phyloP scores from a whole-genome alignment of 2,329 filamentous ascomycete species.

The Colletotrichum sp. region DNA sequence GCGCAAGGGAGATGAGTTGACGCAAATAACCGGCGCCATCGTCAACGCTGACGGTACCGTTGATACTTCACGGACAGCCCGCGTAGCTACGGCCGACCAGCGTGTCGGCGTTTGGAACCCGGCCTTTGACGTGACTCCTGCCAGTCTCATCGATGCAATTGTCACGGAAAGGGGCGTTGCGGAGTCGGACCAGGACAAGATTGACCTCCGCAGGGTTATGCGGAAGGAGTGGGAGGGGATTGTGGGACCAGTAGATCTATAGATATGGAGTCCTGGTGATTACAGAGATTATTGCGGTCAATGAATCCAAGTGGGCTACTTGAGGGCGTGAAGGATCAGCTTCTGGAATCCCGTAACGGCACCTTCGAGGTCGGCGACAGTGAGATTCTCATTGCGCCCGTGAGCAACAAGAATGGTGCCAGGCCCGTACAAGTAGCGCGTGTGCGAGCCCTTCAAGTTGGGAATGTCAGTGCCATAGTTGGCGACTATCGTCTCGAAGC shows the following conservation, averaged over 20 bases:
- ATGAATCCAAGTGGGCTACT: not conserved
- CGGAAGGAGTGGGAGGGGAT: slow-evolving; percentile 57
- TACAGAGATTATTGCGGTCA: not conserved
- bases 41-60: slow-evolving; percentile 68
- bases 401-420: slow-evolving; percentile 87
- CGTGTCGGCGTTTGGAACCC: slow-evolving; percentile 94
- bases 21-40: slow-evolving; percentile 80
- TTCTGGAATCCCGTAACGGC: slow-evolving; percentile 82
- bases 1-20: slow-evolving; percentile 81
- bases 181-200: slow-evolving; percentile 72
- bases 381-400: slow-evolving; percentile 81
- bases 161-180: slow-evolving; percentile 92
- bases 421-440: slow-evolving; percentile 70
- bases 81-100: slow-evolving; percentile 80
- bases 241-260: not conserved
- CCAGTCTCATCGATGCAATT: slow-evolving; percentile 87
- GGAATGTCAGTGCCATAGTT: slow-evolving; percentile 96
- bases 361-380: slow-evolving; percentile 74
- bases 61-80: slow-evolving; percentile 66
- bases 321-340: slow-evolving; percentile 64
- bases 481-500: slow-evolving; percentile 82
- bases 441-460: slow-evolving; percentile 72
- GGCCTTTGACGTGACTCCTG: slow-evolving; percentile 93
- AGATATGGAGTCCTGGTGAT: not conserved
- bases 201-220: slow-evolving; percentile 65